Base-by-base conservation (phyloP, 2,329 filamentous ascomycete species). In the Trichoderma harzianum region DNA sequence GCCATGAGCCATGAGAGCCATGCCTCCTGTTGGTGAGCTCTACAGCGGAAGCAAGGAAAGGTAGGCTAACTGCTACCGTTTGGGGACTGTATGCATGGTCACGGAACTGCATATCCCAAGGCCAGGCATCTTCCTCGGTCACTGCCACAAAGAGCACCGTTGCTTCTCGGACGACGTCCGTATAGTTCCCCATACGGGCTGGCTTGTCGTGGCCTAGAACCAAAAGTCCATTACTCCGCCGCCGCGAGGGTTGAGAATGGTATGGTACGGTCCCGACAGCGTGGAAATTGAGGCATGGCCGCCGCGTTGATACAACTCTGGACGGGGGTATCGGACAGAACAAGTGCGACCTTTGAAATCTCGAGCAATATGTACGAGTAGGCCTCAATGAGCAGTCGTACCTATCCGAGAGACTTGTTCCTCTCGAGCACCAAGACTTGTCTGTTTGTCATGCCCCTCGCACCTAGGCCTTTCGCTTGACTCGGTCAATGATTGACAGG, bases 201-300 rank as follows among this genome's bases (percentile, higher is more conserved):
- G 57, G n/a, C 39, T 36, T 60, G 39, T 32, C 6, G 26, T 34
- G 39, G 39, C 66, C 57, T 62, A 62, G 39, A 51, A 62, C 39
- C 58, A 69, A 34, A 64, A 70, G 36, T 57, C 34, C 55, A 61
- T 21, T 43, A 71, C 51, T 66, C 69, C 62, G 53, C 62, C 30
- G 62, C 51, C 47, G 55, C 34, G 39, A 71, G 55, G 61, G 30
- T 66, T 61, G 69, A 62, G 26, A 61, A 61, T 34, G 39, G 39
- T 43, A 43, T 51, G 39, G 30, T 62, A 26, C 47, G 34, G 57
- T 72, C 64, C 64, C 70, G 70, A 69, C 43, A 69, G 64, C 47
- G 39, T 72, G 70, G 70, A 72, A 72, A 72, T 69, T 64, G 64
- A 51, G 47, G 34, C 70, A 58, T 34, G 64, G 34, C 47, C 34